phyloP scores from a whole-genome alignment of 2,329 filamentous ascomycete genomes.

The Fusarium aywerte region DNA sequence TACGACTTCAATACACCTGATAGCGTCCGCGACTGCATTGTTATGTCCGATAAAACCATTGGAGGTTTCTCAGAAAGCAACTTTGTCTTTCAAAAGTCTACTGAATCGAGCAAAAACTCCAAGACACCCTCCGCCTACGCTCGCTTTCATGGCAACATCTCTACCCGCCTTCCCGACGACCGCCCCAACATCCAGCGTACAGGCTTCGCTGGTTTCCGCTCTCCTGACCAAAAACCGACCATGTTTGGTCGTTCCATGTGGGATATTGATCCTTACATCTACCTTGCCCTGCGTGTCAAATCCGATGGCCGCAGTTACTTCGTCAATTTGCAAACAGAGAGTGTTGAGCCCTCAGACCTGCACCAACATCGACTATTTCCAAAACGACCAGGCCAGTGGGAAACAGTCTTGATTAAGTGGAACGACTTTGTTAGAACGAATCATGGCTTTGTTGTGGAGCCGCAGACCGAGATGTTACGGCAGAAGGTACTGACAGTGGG shows the following conservation, averaged over 20 bases:
- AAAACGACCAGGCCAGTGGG: conserved; percentile 85
- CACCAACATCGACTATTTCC: conserved; percentile 92
- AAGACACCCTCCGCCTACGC: conserved; percentile 63
- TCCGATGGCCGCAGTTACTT: conserved; percentile 93
- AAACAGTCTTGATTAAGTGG: conserved; percentile 92
- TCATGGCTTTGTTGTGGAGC: conserved; percentile 89
- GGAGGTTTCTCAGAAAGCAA: conserved; percentile 83
- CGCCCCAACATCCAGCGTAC: conserved; percentile 78
- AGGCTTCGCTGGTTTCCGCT: conserved; percentile 92
- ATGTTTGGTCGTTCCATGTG: conserved; percentile 88
- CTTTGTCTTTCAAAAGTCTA: conserved; percentile 68
- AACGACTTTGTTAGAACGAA: conserved; percentile 96
- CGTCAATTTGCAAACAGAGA: conserved; percentile 94
- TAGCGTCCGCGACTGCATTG: conserved; percentile 68
- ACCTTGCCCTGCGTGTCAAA: conserved; percentile 87
- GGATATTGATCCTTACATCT: conserved; percentile 90
- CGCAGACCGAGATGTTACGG: conserved; percentile 87
- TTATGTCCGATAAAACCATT: conserved; percentile 87
- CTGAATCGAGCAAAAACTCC: neutral
- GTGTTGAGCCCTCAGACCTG: conserved; percentile 91
- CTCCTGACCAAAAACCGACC: conserved; percentile 77
- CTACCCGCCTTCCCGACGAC: conserved; percentile 81
- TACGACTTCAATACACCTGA: conserved; percentile 68
- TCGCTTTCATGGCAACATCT: conserved; percentile 89
- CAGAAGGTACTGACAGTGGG: conserved; percentile 88